These are phyloP conservation scores for Xylariaceae sp. DNA, from an alignment of 2,329 filamentous ascomycete species.

Conservation along the genomic window DNA sequence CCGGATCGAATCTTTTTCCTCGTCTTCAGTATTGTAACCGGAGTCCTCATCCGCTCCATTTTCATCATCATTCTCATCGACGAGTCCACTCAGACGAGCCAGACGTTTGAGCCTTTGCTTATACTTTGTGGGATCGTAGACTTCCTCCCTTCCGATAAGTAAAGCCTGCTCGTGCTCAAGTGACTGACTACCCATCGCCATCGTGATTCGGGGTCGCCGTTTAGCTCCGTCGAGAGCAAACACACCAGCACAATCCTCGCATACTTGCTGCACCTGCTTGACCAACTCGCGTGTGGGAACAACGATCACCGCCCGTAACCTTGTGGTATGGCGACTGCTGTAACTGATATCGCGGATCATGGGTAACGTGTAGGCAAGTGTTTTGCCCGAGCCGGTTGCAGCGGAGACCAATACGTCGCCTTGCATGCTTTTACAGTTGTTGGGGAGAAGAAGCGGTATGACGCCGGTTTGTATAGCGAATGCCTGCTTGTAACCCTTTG, in stretches of 20 bases:
- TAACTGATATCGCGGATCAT: constrained; percentile 71
- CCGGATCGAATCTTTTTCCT: constrained; percentile 27
- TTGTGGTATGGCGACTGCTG: constrained; percentile 49
- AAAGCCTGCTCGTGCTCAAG: constrained; percentile 58
- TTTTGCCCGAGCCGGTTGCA: constrained; percentile 93
- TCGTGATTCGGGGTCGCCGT: constrained; percentile 65
- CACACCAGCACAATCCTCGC: constrained; percentile 65
- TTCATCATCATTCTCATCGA: constrained; percentile 37
- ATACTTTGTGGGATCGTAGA: constrained; percentile 62
- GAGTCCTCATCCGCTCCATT: constrained; percentile 27
- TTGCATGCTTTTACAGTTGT: constrained; percentile 50
- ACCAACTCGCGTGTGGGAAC: constrained; percentile 90
- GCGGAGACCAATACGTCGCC: constrained; percentile 88
- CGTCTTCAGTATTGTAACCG: constrained; percentile 34
- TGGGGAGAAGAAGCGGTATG: constrained; percentile 70
- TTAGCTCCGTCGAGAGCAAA: constrained; percentile 54
- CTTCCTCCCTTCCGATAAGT: constrained; percentile 39
- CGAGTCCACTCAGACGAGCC: constrained; percentile 35
- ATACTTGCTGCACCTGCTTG: constrained; percentile 73
- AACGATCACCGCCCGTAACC: constrained; percentile 73
- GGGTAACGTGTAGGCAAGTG: constrained; percentile 82
- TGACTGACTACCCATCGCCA: constrained; percentile 74
- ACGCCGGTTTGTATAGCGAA: constrained; percentile 77
- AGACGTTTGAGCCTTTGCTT: constrained; percentile 35
- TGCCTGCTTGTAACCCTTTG: constrained; percentile 64